phyloP scores from a whole-genome alignment of 1,139 yeast species.

The Taphrina sp. region DNA sequence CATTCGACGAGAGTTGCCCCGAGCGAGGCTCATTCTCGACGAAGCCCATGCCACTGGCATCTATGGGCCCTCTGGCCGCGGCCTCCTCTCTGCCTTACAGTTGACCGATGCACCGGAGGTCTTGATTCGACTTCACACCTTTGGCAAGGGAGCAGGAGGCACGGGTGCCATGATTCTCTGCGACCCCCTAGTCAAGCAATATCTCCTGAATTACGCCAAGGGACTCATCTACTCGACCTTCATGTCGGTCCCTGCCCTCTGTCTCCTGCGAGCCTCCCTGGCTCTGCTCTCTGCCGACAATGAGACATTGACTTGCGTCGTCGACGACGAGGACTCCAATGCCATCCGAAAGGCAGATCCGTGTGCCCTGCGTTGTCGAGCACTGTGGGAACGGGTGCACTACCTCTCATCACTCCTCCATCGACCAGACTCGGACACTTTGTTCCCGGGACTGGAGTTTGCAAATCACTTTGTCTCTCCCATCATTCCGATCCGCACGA shows the following conservation, averaged over 20 bases:
- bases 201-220: constrained; percentile 41
- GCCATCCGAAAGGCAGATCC: too few species aligned
- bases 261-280: constrained; percentile 17
- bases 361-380: too few species aligned
- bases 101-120: constrained; percentile 38
- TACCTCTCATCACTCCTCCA: too few species aligned
- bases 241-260: constrained; percentile 31
- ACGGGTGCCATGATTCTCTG: constrained; percentile 41
- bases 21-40: constrained; percentile 40
- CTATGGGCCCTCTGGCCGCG: constrained; percentile 39
- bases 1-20: constrained; percentile 34
- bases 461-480: too few species aligned
- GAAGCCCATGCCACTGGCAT: constrained; percentile 43
- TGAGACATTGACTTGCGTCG: too few species aligned
- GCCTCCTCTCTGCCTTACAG: constrained; percentile 38
- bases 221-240: constrained; percentile 41
- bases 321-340: too few species aligned
- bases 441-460: too few species aligned
- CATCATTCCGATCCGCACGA: constrained; percentile 39
- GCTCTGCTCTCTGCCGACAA: constrained; percentile 11
- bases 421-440: too few species aligned
- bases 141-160: constrained; percentile 42
- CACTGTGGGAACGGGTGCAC: too few species aligned
- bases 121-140: constrained; percentile 40
- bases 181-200: constrained; percentile 36